Percentiles rank a stretch among this genome's conserved stretches.
These are phyloP conservation scores for Cystobasidium ongulense DNA, from an alignment of 768 basidiomycete species.

Conservation along the genomic window DNA sequence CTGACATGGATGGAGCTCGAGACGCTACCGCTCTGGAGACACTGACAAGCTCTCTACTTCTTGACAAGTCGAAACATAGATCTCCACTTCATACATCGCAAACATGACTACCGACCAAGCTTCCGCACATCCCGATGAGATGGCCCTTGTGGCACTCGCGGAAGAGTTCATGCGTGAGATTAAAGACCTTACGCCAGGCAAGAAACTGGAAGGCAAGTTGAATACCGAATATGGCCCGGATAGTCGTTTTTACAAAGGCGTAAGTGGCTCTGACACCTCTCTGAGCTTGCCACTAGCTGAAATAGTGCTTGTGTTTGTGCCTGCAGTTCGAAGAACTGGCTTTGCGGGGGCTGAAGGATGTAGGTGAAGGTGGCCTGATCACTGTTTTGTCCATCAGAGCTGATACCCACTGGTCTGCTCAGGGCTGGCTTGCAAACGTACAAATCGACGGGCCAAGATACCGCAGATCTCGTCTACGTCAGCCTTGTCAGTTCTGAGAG, in stretches of 20 bases:
- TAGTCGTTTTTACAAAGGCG: constrained; percentile 9
- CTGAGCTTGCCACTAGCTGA: background rate
- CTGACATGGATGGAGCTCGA: too few species aligned
- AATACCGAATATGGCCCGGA: constrained; percentile 14
- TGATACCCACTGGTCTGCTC: background rate
- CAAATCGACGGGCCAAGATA: constrained; percentile 10
- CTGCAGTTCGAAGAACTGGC: constrained; percentile 17
- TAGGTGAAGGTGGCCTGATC: background rate
- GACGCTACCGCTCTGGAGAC: background rate
- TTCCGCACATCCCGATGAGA: background rate
- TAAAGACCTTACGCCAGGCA: constrained; percentile 8
- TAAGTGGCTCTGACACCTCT: background rate
- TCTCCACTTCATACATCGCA: background rate
- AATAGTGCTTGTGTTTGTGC: background rate
- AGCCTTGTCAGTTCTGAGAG: background rate
- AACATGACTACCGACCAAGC: background rate
- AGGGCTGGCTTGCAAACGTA: constrained; percentile 17
- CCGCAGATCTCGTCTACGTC: constrained; percentile 12
- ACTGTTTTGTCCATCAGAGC: background rate
- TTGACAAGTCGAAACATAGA: background rate
- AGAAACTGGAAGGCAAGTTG: constrained; percentile 15
- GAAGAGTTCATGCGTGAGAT: constrained; percentile 12
- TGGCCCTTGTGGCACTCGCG: background rate
- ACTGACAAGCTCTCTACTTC: background rate
- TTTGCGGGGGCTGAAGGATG: constrained; percentile 6